phyloP scores from a whole-genome alignment of 148 eudicot genomes.

The Silene latifolia region DNA sequence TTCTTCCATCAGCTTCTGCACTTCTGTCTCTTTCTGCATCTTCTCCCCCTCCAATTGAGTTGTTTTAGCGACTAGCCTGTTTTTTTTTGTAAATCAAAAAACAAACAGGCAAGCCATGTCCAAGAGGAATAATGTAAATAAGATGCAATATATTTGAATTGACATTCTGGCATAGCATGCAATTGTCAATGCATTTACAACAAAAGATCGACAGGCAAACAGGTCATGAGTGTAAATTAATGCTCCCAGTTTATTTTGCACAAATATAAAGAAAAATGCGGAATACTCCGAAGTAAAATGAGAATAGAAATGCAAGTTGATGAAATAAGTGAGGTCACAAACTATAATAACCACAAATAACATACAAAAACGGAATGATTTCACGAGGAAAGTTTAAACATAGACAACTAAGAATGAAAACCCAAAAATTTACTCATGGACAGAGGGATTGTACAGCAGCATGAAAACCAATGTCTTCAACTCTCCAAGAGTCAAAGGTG shows the following conservation, averaged over 20 bases:
- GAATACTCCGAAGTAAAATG: not conserved
- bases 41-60: conserved; percentile 82
- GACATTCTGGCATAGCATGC: not conserved
- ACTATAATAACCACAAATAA: not conserved
- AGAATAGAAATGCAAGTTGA: not conserved
- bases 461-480: too few species aligned
- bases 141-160: not conserved
- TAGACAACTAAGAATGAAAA: not conserved
- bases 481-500: too few species aligned
- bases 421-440: too few species aligned
- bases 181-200: too few species aligned
- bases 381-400: not conserved
- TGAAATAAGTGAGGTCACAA: too few species aligned
- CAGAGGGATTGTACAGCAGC: too few species aligned
- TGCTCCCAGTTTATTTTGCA: too few species aligned
- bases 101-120: not conserved
- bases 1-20: conserved; percentile 89
- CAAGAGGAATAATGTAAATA: not conserved
- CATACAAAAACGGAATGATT: not conserved
- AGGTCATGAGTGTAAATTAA: not conserved
- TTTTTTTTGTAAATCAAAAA: not conserved
- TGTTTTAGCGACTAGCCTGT: conserved; percentile 74
- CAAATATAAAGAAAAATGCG: not conserved
- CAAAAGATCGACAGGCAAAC: not conserved
- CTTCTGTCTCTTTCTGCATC: conserved; percentile 78